Base-by-base conservation (phyloP, 441 rosid species). In the Erodium chrysanthum region DNA sequence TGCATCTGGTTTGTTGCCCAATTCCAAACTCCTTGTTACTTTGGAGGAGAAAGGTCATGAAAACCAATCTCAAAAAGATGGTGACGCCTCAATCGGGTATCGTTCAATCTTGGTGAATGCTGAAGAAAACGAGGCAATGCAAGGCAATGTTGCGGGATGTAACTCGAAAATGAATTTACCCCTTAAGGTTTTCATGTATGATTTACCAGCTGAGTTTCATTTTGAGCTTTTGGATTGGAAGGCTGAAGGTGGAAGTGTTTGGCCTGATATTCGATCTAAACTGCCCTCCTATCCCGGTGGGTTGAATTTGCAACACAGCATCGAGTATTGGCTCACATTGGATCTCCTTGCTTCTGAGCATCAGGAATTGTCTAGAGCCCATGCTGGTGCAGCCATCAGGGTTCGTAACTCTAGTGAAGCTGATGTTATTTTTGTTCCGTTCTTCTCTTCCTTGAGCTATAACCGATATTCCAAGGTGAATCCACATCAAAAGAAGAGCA, bases 271-370 rank as follows among this genome's bases (percentile, higher is more conserved):
- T 4, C 76, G 56, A 0, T 80, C 71, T 68, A 70, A 62, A 48
- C 56, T 91, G 66, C 95, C 96, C 5, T 66, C 77, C 10, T 89
- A 93, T 72, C 96, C 93, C 0, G 97, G 98, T 67, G 96, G 98
- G 46, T 84, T 93, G 78, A 89, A 89, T 73, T 71, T 90, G 63
- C 98, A 93, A 79, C 98, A 93, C 46, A 89, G 98, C 80, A 84
- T 86, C 25, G 98, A 93, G 79, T 93, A 93, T 71, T 93, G 98
- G 97, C 82, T 93, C 62, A 86, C 97, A 66, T 90, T 91, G 67
- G 97, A 93, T 80, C 80, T 93, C 35, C 86, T 91, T 68, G 83
- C 92, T 70, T 89, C 98, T 59, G 81, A 83, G 66, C 75, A 22
- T 44, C 71, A 67, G 12, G 75, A 68, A 67, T 70, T 76, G 44